phyloP scores from a whole-genome alignment of 495 filamentous ascomycete genomes.

The Penicillium psychrofluorescens region DNA sequence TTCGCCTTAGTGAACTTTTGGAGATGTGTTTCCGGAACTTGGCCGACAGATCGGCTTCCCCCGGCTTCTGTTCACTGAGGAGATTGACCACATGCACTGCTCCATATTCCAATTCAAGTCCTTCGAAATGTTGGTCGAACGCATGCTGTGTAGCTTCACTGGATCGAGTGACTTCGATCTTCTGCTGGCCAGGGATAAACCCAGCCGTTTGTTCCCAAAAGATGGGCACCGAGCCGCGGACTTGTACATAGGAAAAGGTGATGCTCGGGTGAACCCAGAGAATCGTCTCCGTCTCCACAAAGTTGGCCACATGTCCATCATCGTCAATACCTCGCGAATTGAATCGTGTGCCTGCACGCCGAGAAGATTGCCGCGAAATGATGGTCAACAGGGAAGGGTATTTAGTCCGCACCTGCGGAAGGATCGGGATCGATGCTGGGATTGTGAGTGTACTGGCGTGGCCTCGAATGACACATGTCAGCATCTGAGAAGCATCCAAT shows the following conservation, averaged over 20 bases:
- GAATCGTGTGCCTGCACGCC: conserved; percentile 89
- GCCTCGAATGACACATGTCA: conserved; percentile 91
- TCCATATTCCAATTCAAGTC: conserved; percentile 76
- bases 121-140: conserved; percentile 89
- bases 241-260: conserved; percentile 89
- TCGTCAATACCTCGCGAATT: conserved; percentile 96
- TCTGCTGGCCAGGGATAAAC: conserved; percentile 86
- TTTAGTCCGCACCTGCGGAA: conserved; percentile 46
- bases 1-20: conserved; percentile 57
- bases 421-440: conserved; percentile 54
- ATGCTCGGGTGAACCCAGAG: conserved; percentile 66
- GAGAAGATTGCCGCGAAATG: conserved; percentile 86
- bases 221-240: conserved; percentile 84
- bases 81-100: conserved; percentile 87
- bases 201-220: conserved; percentile 96
- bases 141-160: conserved; percentile 88
- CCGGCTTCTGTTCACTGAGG: conserved; percentile 76
- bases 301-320: conserved; percentile 94
- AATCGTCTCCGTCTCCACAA: conserved; percentile 62
- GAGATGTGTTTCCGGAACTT: conserved; percentile 71
- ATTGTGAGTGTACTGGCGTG: conserved; percentile 81
- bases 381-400: conserved; percentile 77
- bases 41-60: conserved; percentile 72
- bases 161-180: conserved; percentile 84
- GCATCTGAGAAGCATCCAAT: conserved; percentile 75